A percentile compares a stretch with the other conserved stretches of the same genome.
phyloP scores from a whole-genome alignment of 148 eudicot genomes.

The Tetragonia tetragonoides region DNA sequence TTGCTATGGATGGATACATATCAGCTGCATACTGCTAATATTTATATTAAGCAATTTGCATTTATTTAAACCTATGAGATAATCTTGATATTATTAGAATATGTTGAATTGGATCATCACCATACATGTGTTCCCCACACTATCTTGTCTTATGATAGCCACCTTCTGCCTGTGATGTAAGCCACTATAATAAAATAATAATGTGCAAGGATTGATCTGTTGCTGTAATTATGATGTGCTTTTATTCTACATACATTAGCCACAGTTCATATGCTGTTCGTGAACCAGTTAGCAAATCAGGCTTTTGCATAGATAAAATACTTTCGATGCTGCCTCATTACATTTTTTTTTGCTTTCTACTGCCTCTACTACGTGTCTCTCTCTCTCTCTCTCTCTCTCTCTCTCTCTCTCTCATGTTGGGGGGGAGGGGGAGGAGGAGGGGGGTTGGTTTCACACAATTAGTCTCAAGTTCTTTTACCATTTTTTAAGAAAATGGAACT shows the following conservation, averaged over 20 bases:
- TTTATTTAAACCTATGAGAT: constrained; percentile 32
- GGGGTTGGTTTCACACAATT: neutral
- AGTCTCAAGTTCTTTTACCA: neutral
- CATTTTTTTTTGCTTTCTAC: neutral
- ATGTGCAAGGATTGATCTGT: constrained; percentile 42
- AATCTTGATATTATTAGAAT: constrained; percentile 29
- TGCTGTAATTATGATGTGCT: constrained; percentile 33
- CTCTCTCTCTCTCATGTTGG: neutral
- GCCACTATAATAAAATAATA: constrained; percentile 43
- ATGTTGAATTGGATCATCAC: constrained; percentile 41
- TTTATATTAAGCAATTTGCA: constrained; percentile 32
- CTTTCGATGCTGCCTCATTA: neutral
- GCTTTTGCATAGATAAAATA: constrained; percentile 8
- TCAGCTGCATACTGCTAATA: constrained; percentile 24
- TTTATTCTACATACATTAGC: constrained; percentile 15
- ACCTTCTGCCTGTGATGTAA: constrained; percentile 52
- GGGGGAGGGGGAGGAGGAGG: neutral
- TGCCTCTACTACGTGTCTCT: neutral
- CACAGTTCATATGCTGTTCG: constrained; percentile 15
- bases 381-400: neutral
- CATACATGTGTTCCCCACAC: constrained; percentile 55
- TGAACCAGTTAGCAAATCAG: constrained; percentile 11
- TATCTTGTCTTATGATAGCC: constrained; percentile 37
- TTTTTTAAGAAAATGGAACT: too few species aligned
- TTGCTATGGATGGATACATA: constrained; percentile 22